These are phyloP conservation scores for Fomitopsis pulvina DNA, from an alignment of 768 basidiomycete species.

Conservation along the genomic window DNA sequence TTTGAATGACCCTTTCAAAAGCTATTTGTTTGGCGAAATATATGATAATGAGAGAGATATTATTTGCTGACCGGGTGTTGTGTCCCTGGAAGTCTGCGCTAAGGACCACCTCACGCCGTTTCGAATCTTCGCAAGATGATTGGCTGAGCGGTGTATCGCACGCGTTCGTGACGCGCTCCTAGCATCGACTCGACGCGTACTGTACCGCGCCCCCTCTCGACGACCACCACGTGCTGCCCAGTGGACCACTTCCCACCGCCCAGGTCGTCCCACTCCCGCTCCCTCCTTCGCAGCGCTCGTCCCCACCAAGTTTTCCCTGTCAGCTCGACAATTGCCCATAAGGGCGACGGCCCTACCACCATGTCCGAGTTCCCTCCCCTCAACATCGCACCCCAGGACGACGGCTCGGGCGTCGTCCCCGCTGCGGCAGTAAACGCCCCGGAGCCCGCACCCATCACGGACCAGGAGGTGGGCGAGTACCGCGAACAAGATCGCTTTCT, in stretches of 20 bases:
- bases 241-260: neutral
- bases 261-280: neutral
- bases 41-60: no score
- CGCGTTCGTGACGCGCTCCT: neutral
- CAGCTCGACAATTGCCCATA: neutral
- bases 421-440: conserved; percentile 33
- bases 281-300: neutral
- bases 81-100: no score
- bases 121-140: neutral
- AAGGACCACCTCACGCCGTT: no score
- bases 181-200: neutral
- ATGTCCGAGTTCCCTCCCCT: conserved; percentile 26
- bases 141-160: neutral
- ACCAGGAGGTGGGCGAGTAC: conserved; percentile 91
- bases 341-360: neutral
- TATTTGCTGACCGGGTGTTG: no score
- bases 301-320: neutral
- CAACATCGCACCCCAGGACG: conserved; percentile 35
- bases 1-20: no score
- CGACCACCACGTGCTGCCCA: neutral
- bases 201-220: neutral
- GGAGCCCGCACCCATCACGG: conserved; percentile 71
- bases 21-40: no score
- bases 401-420: conserved; percentile 25
- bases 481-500: conserved; percentile 92